Conservation (phyloP, 371 early-diverging fungal species). For the Smittium culicis region DNA sequence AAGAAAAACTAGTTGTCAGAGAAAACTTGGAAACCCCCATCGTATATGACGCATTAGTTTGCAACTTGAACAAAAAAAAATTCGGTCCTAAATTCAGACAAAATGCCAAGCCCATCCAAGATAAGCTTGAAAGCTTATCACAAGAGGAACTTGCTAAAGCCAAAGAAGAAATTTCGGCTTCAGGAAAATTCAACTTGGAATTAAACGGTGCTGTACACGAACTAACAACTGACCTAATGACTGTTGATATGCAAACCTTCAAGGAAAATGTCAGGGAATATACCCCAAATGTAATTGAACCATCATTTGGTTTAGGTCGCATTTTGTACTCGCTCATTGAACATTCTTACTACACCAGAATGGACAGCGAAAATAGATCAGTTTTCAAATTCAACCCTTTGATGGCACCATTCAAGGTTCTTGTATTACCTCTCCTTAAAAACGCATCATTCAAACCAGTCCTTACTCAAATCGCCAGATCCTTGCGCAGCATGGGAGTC, state of each 20-base stretch:
- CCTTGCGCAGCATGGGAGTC: slow-evolving; percentile 47
- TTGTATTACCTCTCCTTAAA: slow-evolving; percentile 79
- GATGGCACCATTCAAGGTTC: slow-evolving; percentile 91
- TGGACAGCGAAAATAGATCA: slow-evolving; percentile 75
- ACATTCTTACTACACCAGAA: slow-evolving; percentile 89
- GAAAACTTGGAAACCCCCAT: slow-evolving; percentile 76
- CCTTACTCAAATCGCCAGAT: slow-evolving; percentile 43
- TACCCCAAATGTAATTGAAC: slow-evolving; percentile 98
- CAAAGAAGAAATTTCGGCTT: slow-evolving; percentile 39
- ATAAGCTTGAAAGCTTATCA: slow-evolving; percentile 46
- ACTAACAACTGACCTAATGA: slow-evolving; percentile 56
- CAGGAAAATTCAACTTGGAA: slow-evolving; percentile 29
- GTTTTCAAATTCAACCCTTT: slow-evolving; percentile 82
- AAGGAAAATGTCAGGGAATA: slow-evolving; percentile 88
- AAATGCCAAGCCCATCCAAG: slow-evolving; percentile 79
- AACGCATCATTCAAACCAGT: slow-evolving; percentile 59
- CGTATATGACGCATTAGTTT: slow-evolving; percentile 56
- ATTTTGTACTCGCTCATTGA: slow-evolving; percentile 96
- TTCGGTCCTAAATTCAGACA: slow-evolving; percentile 89
- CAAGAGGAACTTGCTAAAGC: slow-evolving; percentile 45
- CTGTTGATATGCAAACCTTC: slow-evolving; percentile 52
- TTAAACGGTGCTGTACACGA: slow-evolving; percentile 56
- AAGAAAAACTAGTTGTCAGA: slow-evolving; percentile 84
- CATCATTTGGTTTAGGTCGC: slow-evolving; percentile 99
- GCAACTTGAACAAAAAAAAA: slow-evolving; percentile 83